Conservation (phyloP, 306 rosid genomes). For the Inga oerstediana region DNA sequence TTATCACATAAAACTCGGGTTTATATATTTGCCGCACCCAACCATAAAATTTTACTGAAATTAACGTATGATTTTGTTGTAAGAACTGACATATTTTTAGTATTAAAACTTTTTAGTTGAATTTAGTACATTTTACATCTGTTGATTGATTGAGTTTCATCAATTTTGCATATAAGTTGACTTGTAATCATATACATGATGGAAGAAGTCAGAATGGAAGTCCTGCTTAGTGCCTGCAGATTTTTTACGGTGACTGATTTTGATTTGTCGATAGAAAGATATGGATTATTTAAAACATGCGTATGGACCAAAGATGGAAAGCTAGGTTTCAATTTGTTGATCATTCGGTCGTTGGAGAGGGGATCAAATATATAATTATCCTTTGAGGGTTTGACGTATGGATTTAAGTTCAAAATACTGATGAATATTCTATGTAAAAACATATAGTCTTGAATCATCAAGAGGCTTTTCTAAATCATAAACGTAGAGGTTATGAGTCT, state of each 20-base stretch:
- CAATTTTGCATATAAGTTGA: too few species aligned
- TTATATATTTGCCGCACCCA: constrained; percentile 15
- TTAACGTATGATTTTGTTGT: not conserved
- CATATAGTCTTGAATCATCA: not conserved
- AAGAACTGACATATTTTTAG: not conserved
- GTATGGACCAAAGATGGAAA: not conserved
- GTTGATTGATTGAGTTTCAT: too few species aligned
- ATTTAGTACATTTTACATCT: not conserved
- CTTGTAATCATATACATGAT: too few species aligned
- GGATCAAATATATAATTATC: not conserved
- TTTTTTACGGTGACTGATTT: not conserved
- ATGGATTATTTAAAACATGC: constrained; percentile 15
- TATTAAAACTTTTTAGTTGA: not conserved
- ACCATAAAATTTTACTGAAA: not conserved
- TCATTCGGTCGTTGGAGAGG: not conserved
- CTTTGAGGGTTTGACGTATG: not conserved
- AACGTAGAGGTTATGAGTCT: not conserved
- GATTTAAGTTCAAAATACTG: not conserved
- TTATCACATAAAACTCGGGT: not conserved
- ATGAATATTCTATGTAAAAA: not conserved
- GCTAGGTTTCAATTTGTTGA: not conserved
- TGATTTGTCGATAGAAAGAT: not conserved
- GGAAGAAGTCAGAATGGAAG: not conserved
- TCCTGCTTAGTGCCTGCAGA: not conserved
- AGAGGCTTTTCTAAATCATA: not conserved